phyloP scores from a whole-genome alignment of 208 protist species.

The Leishmania arabica region DNA sequence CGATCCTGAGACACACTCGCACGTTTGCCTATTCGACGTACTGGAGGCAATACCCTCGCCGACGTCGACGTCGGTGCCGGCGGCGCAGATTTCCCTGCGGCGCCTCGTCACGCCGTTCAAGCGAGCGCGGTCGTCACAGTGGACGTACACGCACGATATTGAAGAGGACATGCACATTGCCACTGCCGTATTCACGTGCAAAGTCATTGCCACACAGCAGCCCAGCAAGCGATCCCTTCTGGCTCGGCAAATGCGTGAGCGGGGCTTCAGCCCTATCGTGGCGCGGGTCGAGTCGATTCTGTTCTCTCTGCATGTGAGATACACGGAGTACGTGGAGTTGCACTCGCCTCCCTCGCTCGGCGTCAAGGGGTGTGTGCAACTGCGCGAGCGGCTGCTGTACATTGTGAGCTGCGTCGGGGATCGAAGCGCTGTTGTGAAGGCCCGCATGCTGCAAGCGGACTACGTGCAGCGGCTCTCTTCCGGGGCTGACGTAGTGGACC shows the following conservation, averaged over 20 bases:
- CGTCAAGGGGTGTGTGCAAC: conserved; percentile 35
- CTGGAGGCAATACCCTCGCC: conserved; percentile 27
- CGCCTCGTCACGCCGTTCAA: conserved; percentile 43
- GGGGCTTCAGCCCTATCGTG: conserved; percentile 34
- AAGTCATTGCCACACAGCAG: conserved; percentile 38
- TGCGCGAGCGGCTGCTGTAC: conserved; percentile 47
- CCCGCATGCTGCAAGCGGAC: conserved; percentile 24
- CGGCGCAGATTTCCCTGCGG: conserved; percentile 25
- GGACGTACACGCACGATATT: conserved; percentile 37
- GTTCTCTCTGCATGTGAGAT: conserved; percentile 39
- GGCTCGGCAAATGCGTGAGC: conserved; percentile 15
- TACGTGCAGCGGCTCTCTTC: conserved; percentile 42
- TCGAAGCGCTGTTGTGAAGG: conserved; percentile 40
- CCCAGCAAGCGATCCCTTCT: conserved; percentile 8
- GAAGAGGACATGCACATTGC: conserved; percentile 64
- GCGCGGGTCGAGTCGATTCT: conserved; percentile 61
- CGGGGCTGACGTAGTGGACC: conserved; percentile 13
- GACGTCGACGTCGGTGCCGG: conserved; percentile 1
- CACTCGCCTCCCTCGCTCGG: conserved; percentile 46
- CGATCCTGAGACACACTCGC: neutral
- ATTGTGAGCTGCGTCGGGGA: conserved; percentile 57
- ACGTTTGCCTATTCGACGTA: conserved; percentile 56
- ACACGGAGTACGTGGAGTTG: conserved; percentile 54
- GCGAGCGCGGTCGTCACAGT: conserved; percentile 18
- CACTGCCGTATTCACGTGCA: conserved; percentile 74